Base-by-base conservation (phyloP, 2,329 filamentous ascomycete species). In the Trichoderma sp. region DNA sequence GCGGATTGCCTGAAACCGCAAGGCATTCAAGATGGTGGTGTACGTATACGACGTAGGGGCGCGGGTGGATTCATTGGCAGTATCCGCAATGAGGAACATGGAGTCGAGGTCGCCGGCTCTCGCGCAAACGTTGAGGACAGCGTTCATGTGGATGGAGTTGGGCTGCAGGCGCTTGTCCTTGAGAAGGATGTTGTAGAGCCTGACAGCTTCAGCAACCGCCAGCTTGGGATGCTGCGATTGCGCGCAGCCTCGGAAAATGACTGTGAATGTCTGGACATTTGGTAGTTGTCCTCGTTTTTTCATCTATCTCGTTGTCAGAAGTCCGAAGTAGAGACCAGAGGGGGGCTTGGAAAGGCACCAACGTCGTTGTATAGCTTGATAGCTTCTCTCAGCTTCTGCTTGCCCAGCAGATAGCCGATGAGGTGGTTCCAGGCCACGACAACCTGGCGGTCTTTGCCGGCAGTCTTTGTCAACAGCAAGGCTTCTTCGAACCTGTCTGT, bases 351-450 rank as follows among this genome's bases (percentile, higher is more conserved):
- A 53, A 16, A 27, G 6, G 33, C 0, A 49, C 60, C 35, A 2
- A 92, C 91, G 79, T 98, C 95, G 79, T 97, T 97, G 82, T 89
- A 97, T n/a, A 93, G 83, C 80, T 92, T 94, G 69, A 97, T 81
- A 21, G 92, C 94, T 24, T 83, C 81, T 70, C 85, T 84, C 40
- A 93, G 79, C 63, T 85, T 85, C 53, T 87, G 83, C 29, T 88
- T 83, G 53, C 85, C 80, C 78, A 97, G 81, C 71, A 88, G 83
- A 78, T 93, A 88, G 69, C 90, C 86, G 68, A 99, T 90, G 56
- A 97, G 80, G 76, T 92, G 88, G 79, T 98, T 98, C 94, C 95
- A 99, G 70, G 91, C 89, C 69, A 96, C 94, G 4, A 87, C 83
- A 72, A 91, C 89, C 69, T 89, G 82, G 72, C 87, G 84, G 0